Conservation (phyloP, 129 eudicot species). For the Dittrichia graveolens region DNA sequence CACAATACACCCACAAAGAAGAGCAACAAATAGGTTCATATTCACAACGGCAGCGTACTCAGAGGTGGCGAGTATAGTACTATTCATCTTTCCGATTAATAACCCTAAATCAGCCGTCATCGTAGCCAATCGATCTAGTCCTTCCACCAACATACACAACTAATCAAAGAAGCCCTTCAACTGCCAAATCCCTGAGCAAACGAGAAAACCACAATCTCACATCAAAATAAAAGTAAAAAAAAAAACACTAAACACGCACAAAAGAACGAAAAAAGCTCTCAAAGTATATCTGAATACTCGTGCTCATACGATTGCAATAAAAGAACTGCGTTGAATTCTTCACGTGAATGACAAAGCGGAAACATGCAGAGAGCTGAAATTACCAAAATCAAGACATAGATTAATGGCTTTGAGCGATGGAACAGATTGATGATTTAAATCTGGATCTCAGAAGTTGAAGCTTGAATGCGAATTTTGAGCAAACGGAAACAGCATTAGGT, state of each 20-base stretch:
- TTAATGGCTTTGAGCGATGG: neutral
- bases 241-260: no score
- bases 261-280: neutral
- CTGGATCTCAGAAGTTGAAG: neutral
- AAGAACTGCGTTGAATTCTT: neutral
- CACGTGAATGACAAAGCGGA: neutral
- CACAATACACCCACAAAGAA: conserved; percentile 66
- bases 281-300: conserved; percentile 5
- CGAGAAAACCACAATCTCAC: conserved; percentile 2
- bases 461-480: conserved; percentile 11
- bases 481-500: conserved; percentile 10
- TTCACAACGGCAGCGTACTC: conserved; percentile 64
- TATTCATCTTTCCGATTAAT: conserved; percentile 36
- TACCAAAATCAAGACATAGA: conserved; percentile 21
- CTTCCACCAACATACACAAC: conserved; percentile 7
- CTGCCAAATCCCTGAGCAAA: conserved; percentile 2
- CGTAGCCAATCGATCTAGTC: neutral
- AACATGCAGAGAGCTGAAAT: conserved; percentile 16
- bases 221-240: neutral
- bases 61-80: conserved; percentile 32
- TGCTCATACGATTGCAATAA: neutral
- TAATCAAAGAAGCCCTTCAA: conserved; percentile 23
- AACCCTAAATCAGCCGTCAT: conserved; percentile 34
- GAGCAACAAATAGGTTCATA: conserved; percentile 72
- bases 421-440: conserved; percentile 16